Conservation (phyloP, 164 flowering plant genomes). For the Magnolia kwangsiensis region DNA sequence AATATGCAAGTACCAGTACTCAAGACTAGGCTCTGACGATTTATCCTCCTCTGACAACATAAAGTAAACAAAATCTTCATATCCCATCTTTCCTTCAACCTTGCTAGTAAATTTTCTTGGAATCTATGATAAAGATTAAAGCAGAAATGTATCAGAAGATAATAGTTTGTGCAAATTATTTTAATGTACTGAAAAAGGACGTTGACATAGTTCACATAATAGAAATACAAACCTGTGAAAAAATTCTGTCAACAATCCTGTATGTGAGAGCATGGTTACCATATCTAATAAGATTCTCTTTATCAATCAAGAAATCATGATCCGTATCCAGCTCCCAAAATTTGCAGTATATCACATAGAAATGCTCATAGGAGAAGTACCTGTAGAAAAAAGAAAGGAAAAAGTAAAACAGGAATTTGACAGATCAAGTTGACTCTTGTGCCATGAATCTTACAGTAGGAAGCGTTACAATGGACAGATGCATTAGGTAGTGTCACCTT, state of each 20-base stretch:
- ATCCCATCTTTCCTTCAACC: slow-evolving; percentile 93
- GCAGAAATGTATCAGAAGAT: background rate
- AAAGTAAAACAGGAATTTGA: background rate
- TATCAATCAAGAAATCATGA: slow-evolving; percentile 90
- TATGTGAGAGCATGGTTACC: slow-evolving; percentile 95
- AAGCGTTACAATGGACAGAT: too few relatives aligned
- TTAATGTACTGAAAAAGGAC: too few relatives aligned
- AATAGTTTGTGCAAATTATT: background rate
- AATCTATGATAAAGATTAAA: slow-evolving; percentile 38
- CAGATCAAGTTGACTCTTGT: background rate
- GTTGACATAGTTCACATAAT: too few relatives aligned
- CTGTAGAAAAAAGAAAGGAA: slow-evolving; percentile 26
- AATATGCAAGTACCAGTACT: slow-evolving; percentile 60
- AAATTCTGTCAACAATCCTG: slow-evolving; percentile 90
- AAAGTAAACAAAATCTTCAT: slow-evolving; percentile 97
- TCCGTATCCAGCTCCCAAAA: slow-evolving; percentile 97
- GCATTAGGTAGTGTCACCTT: too few relatives aligned
- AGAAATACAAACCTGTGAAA: slow-evolving; percentile 69
- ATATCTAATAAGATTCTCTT: slow-evolving; percentile 88
- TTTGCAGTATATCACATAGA: slow-evolving; percentile 96
- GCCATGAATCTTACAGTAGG: background rate
- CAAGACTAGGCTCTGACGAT: slow-evolving; percentile 91
- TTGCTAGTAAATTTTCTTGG: slow-evolving; percentile 85
- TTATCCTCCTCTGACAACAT: slow-evolving; percentile 95
- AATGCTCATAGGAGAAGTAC: slow-evolving; percentile 95